Conservation (phyloP, 441 rosid genomes). For the Theobroma grandiflorum region DNA sequence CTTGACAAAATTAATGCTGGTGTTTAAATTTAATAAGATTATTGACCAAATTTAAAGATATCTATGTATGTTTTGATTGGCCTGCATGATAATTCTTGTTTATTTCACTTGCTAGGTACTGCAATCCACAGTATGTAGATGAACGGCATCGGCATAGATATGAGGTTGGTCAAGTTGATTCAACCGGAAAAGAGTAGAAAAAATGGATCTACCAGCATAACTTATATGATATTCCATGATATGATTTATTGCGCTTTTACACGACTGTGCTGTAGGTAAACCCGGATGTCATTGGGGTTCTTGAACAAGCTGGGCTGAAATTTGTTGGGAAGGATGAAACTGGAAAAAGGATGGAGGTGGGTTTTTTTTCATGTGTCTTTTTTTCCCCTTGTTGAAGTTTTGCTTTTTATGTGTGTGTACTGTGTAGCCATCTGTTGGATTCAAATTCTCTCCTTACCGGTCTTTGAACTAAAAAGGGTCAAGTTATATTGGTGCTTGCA, state of each 20-base stretch:
- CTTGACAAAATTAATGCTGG: not conserved
- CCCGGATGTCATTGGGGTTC: constrained; percentile 59
- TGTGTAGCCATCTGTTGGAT: not conserved
- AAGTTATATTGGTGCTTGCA: constrained; percentile 22
- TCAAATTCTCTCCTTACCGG: not conserved
- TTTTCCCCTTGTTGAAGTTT: not conserved
- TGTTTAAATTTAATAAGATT: not conserved
- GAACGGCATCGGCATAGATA: constrained; percentile 82
- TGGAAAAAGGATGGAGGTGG: constrained; percentile 73
- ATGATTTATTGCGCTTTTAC: constrained; percentile 15
- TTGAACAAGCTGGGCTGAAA: constrained; percentile 75
- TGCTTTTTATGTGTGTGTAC: not conserved
- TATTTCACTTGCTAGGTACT: constrained; percentile 45
- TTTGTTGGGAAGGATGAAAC: constrained; percentile 80
- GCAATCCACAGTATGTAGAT: constrained; percentile 53
- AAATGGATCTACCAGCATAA: not conserved
- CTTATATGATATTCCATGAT: constrained; percentile 17
- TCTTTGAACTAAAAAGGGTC: not conserved
- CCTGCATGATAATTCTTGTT: constrained; percentile 14
- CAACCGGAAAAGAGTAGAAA: constrained; percentile 11
- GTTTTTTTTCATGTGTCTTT: constrained; percentile 14
- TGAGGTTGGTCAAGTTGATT: constrained; percentile 55
- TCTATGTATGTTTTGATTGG: constrained; percentile 3
- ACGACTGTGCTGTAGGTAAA: constrained; percentile 57
- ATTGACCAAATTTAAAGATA: not conserved